Conservation (phyloP, 73 alveolate species). For the Tetrahymena borealis region DNA sequence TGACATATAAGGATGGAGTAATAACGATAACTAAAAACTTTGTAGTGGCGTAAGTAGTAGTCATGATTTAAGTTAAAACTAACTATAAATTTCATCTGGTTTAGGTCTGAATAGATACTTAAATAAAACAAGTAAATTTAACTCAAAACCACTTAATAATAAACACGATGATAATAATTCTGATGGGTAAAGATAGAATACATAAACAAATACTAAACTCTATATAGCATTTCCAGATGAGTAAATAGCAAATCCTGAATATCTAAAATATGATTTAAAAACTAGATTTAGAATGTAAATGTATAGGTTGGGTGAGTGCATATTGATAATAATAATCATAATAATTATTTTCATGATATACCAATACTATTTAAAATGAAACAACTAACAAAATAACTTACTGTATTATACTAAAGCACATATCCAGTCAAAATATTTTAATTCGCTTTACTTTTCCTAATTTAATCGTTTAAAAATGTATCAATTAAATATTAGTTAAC, state of each 20-base stretch:
- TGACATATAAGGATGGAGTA: not conserved
- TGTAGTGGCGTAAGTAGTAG: not conserved
- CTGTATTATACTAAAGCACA: not conserved
- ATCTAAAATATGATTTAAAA: not conserved
- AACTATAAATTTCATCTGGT: not conserved
- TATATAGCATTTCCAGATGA: not conserved
- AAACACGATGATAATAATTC: not conserved
- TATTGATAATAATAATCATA: not conserved
- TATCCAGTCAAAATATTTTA: too few relatives aligned
- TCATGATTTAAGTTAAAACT: not conserved
- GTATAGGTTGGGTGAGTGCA: not conserved
- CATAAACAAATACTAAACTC: not conserved
- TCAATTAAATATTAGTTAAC: too few relatives aligned
- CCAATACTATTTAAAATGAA: not conserved
- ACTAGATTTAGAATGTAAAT: not conserved
- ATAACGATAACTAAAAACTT: not conserved
- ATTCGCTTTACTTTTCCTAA: too few relatives aligned
- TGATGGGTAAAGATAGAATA: not conserved
- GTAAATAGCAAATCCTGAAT: not conserved
- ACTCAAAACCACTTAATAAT: not conserved
- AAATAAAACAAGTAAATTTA: not conserved
- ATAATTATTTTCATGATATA: not conserved
- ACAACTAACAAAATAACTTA: not conserved
- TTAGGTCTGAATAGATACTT: not conserved
- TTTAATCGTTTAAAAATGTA: too few relatives aligned